Base-by-base conservation (phyloP, 768 basidiomycete species). In the Cystofilobasidium ferigula region DNA sequence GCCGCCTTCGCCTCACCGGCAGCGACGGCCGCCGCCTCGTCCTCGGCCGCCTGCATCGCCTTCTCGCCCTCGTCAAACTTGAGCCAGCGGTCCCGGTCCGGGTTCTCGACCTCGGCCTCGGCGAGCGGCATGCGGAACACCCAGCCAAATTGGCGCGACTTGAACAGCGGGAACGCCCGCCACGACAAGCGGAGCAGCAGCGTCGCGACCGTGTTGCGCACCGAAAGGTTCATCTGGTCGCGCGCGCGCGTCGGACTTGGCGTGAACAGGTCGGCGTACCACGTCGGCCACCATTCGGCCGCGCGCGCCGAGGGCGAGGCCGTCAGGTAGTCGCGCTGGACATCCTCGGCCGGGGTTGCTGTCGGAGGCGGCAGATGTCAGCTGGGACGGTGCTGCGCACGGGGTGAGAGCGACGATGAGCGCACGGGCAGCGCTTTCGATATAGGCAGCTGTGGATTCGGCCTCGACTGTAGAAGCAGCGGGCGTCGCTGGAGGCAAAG, bases 111-210 rank as follows among this genome's bases (percentile, higher is more conserved):
- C 1, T 61, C 69, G 56, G 63, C 43, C 16, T 69, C 66, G 0
- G 62, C 42, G 36, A 62, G 61, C 3, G 84, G 82, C 3, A 95
- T 86, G 34, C 91, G 86, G 76, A 87, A 97, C 3, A 83, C 83
- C 93, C 93, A 99, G 0, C 90, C 93, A 72, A 93, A 85, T 73
- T 89, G 82, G 47, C 86, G 84, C 7, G 89, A 92, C 74, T 87
- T 79, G 71, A 88, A 84, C 16, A 99, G 80, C 0, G 95, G 91
- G 79, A 84, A 85, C 20, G 83, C 86, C 69, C 84, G 79, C 94
- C 95, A 98, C 0, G 86, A 86, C 8, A 99, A 80, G 4, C 84
- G 85, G 12, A 99, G 80, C 2, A 98, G 83, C 14, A 95, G 78
- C 0, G 93, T 90, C 0, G 92, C 83, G 48, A 89, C 80, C 32